Base-by-base conservation (phyloP, 768 basidiomycete genomes). In the Clavulina sp. region DNA sequence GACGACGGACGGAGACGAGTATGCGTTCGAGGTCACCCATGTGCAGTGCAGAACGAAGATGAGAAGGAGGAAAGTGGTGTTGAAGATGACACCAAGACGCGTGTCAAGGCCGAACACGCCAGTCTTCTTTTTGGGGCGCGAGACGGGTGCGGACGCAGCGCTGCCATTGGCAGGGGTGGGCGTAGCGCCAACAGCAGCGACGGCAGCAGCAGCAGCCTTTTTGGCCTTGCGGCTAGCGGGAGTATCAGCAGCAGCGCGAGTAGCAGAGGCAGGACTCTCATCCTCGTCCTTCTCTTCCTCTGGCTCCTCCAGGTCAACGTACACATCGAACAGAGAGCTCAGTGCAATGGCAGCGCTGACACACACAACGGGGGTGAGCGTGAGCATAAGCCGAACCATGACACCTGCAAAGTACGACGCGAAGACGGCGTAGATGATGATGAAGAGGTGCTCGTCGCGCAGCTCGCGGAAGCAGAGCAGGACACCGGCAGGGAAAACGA, bases 351-450 rank as follows among this genome's bases (percentile, higher is more conserved):
- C 95, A 18, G 88, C 80, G 18, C 88, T 64, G 53, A 97, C 85
- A 62, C 95, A 99, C 41, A 97, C 95, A 52, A 93, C 84, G 1
- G 95, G 95, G 0, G 93, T 97, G 52, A 99, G 78, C 24, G 95
- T 84, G 51, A 99, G 74, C 88, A 99, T 97, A 54, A 97, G 74
- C 52, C 95, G 89, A 57, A 99, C 95, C 95, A 99, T 99, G 63
- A 99, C 93, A 40, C 95, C 95, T 3, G 95, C 93, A 61, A 99
- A 99, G 73, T 99, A 99, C 64, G 87, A 89, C 46, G 84, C 88
- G 61, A 97, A 78, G 57, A 87, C 77, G 23, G 95, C 81, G 65
- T 97, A 99, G 66, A 97, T 89, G 69, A 99, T 93, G 60, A 99
- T 86, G 64, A 99, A 99, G 57, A 99, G 70, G 61, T 99, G 95